These are phyloP conservation scores for Cryptomeria japonica DNA, from an alignment of 75 land plant species.

Conservation along the genomic window DNA sequence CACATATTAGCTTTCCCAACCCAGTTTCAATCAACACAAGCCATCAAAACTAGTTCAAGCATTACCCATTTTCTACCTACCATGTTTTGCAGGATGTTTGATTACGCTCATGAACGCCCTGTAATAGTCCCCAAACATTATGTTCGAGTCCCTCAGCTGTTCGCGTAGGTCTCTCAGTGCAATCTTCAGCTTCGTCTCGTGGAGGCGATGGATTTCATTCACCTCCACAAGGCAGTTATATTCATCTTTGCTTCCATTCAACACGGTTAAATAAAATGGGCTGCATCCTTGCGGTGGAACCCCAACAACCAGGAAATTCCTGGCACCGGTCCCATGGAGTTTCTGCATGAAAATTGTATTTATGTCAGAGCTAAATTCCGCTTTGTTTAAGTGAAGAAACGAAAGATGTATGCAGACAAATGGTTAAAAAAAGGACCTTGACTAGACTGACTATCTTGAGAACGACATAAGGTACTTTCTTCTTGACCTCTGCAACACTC, in stretches of 20 bases:
- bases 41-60: not conserved
- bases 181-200: not conserved
- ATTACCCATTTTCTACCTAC: not conserved
- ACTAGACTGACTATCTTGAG: not conserved
- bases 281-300: not conserved
- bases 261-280: not conserved
- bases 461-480: not conserved
- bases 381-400: too few species aligned
- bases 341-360: not conserved
- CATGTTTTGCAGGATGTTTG: not conserved
- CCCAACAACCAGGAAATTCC: not conserved
- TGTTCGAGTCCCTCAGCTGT: not conserved
- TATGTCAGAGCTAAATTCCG: too few species aligned
- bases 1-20: too few species aligned
- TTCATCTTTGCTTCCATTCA: not conserved
- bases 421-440: not conserved
- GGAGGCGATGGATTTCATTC: not conserved
- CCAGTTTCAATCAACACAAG: not conserved
- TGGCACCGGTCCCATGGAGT: not conserved
- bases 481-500: not conserved
- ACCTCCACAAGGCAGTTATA: not conserved
- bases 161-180: not conserved
- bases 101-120: not conserved
- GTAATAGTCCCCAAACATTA: slow-evolving; percentile 1
- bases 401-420: too few species aligned